Conservation (phyloP, 2,329 filamentous ascomycete species). For the Huntiella abstrusa region DNA sequence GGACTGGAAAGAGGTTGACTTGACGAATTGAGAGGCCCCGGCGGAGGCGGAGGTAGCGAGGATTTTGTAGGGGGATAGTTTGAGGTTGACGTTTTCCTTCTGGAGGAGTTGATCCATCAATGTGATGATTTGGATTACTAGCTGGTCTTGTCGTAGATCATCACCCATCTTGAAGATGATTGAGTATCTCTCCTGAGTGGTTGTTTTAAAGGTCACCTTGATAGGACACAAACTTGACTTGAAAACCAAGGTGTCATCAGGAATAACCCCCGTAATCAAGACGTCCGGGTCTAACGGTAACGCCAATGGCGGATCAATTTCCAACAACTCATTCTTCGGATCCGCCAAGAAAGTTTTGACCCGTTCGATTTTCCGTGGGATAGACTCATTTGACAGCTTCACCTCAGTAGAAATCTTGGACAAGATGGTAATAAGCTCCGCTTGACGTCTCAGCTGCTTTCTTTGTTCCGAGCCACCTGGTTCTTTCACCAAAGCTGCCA, state of each 20-base stretch:
- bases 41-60: constrained; percentile 79
- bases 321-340: constrained; percentile 70
- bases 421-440: constrained; percentile 71
- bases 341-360: constrained; percentile 74
- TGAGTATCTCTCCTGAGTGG: constrained; percentile 58
- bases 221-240: constrained; percentile 89
- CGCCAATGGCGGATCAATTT: constrained; percentile 70
- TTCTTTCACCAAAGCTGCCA: constrained; percentile 61
- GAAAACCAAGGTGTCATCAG: constrained; percentile 79
- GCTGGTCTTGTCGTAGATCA: constrained; percentile 86
- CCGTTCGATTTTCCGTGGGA: constrained; percentile 62
- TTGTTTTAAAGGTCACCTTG: constrained; percentile 75
- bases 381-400: constrained; percentile 58
- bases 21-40: constrained; percentile 84
- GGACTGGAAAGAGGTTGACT: constrained; percentile 64
- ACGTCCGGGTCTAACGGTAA: constrained; percentile 76
- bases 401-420: constrained; percentile 81
- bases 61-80: constrained; percentile 89
- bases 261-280: constrained; percentile 57
- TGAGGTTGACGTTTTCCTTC: constrained; percentile 91
- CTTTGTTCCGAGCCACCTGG: constrained; percentile 54
- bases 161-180: constrained; percentile 97
- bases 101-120: constrained; percentile 91
- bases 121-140: constrained; percentile 92
- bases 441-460: constrained; percentile 64